Evolutionary conservation across 2,329 filamentous ascomycete genomes (phyloP).

Genomic region (Cladosporium halotolerans): DNA sequence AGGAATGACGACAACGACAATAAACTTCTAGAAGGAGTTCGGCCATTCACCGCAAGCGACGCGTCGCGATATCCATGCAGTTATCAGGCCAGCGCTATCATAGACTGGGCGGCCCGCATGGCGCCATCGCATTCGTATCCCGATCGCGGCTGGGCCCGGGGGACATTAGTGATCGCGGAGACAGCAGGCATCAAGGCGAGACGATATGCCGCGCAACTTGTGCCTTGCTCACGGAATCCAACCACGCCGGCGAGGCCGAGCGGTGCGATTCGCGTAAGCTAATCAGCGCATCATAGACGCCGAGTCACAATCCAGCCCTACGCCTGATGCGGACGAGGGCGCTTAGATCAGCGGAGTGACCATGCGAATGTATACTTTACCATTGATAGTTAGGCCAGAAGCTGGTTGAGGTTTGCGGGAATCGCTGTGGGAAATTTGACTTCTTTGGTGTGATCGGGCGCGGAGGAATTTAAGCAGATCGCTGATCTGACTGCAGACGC

Average conservation of each 20-base stretch:
- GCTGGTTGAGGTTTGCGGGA: conserved; percentile 1
- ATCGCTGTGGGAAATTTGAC: neutral
- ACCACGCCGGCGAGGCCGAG: no score
- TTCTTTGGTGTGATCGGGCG: conserved; percentile 4
- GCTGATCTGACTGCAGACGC: neutral
- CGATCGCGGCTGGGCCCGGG: neutral
- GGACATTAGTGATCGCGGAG: no score
- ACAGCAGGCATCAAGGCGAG: no score
- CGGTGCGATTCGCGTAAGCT: neutral
- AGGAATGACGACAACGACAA: conserved; percentile 6
- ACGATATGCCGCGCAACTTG: no score
- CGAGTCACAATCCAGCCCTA: conserved; percentile 5
- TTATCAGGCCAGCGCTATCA: conserved; percentile 11
- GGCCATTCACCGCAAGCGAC: neutral
- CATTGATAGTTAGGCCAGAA: conserved; percentile 2
- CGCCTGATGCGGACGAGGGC: neutral
- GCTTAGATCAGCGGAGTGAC: conserved; percentile 9
- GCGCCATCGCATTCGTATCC: conserved; percentile 2
- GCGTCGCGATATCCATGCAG: neutral
- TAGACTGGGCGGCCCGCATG: conserved; percentile 9
- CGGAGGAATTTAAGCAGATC: neutral
- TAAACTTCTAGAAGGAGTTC: no score
- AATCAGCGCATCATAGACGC: conserved; percentile 6
- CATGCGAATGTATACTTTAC: conserved; percentile 3
- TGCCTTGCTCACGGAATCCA: no score